A percentile compares a stretch with the other conserved stretches of the same genome.
phyloP scores from a whole-genome alignment of 306 rosid species.

The Nissolia schottii region DNA sequence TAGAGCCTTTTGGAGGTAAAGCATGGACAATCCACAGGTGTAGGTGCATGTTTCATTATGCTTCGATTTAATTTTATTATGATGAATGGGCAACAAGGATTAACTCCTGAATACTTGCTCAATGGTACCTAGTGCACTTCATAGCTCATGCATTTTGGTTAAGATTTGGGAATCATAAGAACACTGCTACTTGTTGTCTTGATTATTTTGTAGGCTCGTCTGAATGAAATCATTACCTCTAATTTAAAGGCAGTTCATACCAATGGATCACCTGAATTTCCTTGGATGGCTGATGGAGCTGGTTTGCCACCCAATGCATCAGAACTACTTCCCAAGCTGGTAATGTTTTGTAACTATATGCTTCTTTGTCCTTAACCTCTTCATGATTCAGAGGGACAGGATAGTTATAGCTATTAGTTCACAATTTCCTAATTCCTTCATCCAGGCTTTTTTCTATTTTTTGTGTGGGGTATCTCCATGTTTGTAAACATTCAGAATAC shows the following conservation, averaged over 20 bases:
- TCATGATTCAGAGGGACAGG: neutral
- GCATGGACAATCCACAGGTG: too few relatives aligned
- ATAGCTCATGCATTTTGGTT: neutral
- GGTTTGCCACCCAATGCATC: conserved; percentile 80
- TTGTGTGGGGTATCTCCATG: too few relatives aligned
- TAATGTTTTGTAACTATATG: conserved; percentile 30
- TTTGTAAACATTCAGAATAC: too few relatives aligned
- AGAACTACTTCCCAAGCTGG: conserved; percentile 81
- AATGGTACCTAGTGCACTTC: neutral
- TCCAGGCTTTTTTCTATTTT: neutral
- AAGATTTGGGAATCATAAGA: neutral
- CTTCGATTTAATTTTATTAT: neutral
- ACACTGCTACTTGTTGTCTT: neutral
- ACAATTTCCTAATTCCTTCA: neutral
- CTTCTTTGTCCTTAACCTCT: neutral
- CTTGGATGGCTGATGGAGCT: conserved; percentile 96
- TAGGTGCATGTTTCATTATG: too few relatives aligned
- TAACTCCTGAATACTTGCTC: neutral
- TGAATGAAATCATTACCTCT: conserved; percentile 76
- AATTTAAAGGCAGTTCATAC: conserved; percentile 38
- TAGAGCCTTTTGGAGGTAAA: too few relatives aligned
- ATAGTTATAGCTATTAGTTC: too few relatives aligned
- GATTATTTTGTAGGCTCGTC: conserved; percentile 63
- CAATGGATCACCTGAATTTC: conserved; percentile 46
- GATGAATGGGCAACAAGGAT: neutral